Evolutionary conservation across 148 eudicot species (phyloP), one percentile per base, ranked within the genome.

Genomic region (Bassia scoparia): DNA sequence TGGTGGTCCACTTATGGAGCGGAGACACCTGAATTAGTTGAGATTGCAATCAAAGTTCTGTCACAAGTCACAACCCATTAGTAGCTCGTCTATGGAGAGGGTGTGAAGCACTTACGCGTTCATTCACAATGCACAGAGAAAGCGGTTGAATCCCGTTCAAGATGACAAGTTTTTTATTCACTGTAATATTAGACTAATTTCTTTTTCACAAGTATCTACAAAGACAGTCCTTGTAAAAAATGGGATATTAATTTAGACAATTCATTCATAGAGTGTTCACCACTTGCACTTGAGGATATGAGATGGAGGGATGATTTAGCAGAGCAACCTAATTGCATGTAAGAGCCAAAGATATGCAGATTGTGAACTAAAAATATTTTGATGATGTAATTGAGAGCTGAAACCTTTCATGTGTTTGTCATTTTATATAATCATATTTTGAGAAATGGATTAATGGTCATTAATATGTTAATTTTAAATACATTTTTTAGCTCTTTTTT

Each of bases 1-100:
- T 79, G 81, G 77, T 74, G 63, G 77, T 41, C 73, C 0, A 67
- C 69, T 7, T 62, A 74, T 61, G 77, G 81, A 8, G 34, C 30
- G 5, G 54, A 73, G 15, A 9, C 73, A 18, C 75, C 68, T 1
- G 16, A 76, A 37, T 41, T 77, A 3, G 73, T 56, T 4, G 20
- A 61, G 1, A 55, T 81, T 5, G 77, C 68, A 1, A 21, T 68
- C 0, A 69, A 56, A 34, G 75, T 55, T 3, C 41, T 77, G 4
- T 77, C 80, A 0, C 67, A 73, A 20, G 4, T 77, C 80, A 0
- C 67, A 73, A 20, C 69, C 67, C 6, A 65, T 72, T 15, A 54
- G 59, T 7, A 63, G 29, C 4, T 68, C 68, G 2, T 81, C 71
- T 7, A n/a, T 43, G 0, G 29, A 77, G 55, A 72, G 77, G 41